Conservation (phyloP, 2,329 filamentous ascomycete species). For the Hypoxylon sp. region DNA sequence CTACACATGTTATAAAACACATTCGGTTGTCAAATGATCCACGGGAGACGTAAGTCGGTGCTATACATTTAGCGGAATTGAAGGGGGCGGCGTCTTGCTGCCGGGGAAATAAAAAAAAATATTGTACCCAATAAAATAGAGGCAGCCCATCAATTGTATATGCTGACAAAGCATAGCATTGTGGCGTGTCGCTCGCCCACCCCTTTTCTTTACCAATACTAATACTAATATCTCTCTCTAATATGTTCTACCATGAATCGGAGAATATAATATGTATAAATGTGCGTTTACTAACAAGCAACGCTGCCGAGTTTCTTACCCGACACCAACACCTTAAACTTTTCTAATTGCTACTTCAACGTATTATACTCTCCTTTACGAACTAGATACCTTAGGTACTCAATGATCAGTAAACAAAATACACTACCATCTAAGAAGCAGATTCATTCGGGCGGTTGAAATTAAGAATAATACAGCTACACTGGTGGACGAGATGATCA, state of each 20-base stretch:
- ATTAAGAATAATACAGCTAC: background rate
- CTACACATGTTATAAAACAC: conserved; percentile 25
- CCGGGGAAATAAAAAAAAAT: background rate
- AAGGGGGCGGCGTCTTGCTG: background rate
- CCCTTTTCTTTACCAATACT: background rate
- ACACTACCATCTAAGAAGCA: background rate
- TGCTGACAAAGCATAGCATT: conserved; percentile 38
- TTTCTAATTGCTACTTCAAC: background rate
- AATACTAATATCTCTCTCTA: background rate
- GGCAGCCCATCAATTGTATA: conserved; percentile 8
- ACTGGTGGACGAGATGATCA: background rate
- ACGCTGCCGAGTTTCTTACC: background rate
- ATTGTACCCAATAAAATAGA: background rate
- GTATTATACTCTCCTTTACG: background rate
- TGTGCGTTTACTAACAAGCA: background rate
- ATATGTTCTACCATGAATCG: background rate
- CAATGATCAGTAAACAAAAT: background rate
- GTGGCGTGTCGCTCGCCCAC: conserved; percentile 4
- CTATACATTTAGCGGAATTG: background rate
- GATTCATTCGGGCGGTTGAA: background rate
- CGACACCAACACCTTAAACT: background rate
- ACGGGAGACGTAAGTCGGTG: background rate
- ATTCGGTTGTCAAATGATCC: conserved; percentile 28
- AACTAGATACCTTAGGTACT: no score
- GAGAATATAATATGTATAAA: background rate